phyloP scores from a whole-genome alignment of 148 eudicot species.

The Chenopodium formosanum region DNA sequence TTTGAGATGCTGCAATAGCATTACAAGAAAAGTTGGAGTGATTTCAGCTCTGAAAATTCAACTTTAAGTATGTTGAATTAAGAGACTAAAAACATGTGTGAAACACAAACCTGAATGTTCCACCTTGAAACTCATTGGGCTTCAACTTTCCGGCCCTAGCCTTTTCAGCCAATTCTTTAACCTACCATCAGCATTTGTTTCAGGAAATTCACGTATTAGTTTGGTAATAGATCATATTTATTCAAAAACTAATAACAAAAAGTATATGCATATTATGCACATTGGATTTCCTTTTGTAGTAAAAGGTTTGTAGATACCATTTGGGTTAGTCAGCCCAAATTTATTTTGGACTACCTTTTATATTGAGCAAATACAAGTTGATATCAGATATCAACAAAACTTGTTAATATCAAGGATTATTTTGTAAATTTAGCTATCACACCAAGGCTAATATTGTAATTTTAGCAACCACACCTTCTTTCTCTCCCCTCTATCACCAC shows the following conservation, averaged over 20 bases:
- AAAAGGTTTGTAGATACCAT: not conserved
- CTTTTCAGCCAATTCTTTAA: slow-evolving; percentile 88
- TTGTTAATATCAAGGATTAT: too few species aligned
- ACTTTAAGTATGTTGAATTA: not conserved
- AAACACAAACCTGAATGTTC: slow-evolving; percentile 79
- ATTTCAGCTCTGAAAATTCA: not conserved
- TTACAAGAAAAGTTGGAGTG: not conserved
- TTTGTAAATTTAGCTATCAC: too few species aligned
- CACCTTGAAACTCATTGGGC: slow-evolving; percentile 97
- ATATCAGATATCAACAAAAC: too few species aligned
- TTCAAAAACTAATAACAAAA: not conserved
- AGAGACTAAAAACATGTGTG: not conserved
- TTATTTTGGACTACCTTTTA: too few species aligned
- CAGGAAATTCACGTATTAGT: not conserved
- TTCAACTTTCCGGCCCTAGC: slow-evolving; percentile 86
- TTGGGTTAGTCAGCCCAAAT: not conserved
- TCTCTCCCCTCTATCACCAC: too few species aligned
- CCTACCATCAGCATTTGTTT: slow-evolving; percentile 35
- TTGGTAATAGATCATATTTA: not conserved
- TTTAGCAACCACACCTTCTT: too few species aligned
- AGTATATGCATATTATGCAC: not conserved
- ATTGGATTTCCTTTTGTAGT: too few species aligned
- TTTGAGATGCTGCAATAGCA: slow-evolving; percentile 78
- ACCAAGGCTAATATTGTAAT: too few species aligned
- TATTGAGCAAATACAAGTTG: too few species aligned